phyloP scores from a whole-genome alignment of 768 basidiomycete species.

The Rhizopogon vesiculosus region DNA sequence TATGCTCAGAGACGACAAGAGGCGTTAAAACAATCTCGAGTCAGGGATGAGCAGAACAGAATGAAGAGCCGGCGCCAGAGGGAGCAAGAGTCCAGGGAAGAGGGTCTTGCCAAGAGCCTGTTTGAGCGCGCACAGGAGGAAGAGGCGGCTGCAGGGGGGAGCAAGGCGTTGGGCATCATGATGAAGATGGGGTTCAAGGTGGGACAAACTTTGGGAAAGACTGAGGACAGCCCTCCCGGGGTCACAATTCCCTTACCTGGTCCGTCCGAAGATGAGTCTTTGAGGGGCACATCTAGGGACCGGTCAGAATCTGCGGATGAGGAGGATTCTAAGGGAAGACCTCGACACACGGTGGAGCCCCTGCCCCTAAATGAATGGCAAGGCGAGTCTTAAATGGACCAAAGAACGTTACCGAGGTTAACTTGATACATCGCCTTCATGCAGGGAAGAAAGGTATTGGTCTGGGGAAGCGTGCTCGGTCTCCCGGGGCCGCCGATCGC shows the following conservation, averaged over 20 bases:
- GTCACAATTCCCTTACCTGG: constrained; percentile 2
- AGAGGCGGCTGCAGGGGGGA: constrained; percentile 38
- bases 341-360: constrained; percentile 56
- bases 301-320: constrained; percentile 3
- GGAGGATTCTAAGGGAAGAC: constrained; percentile 1
- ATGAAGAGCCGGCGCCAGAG: constrained; percentile 58
- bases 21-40: constrained; percentile 47
- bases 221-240: constrained; percentile 13
- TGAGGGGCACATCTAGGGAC: not conserved
- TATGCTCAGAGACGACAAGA: constrained; percentile 72
- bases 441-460: constrained; percentile 80
- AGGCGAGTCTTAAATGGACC: constrained; percentile 43
- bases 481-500: constrained; percentile 59
- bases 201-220: constrained; percentile 68
- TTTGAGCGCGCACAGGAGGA: constrained; percentile 74
- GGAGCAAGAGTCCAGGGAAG: constrained; percentile 71
- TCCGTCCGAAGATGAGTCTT: not conserved
- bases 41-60: constrained; percentile 66
- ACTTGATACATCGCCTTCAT: constrained; percentile 7
- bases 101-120: constrained; percentile 74
- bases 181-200: constrained; percentile 92
- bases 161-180: constrained; percentile 87
- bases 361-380: constrained; percentile 77
- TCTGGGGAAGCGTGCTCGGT: constrained; percentile 58
- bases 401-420: not conserved